Evolutionary conservation across 768 basidiomycete genomes (phyloP), one percentile per base, ranked within the genome.

Genomic region (Galerina marginata): DNA sequence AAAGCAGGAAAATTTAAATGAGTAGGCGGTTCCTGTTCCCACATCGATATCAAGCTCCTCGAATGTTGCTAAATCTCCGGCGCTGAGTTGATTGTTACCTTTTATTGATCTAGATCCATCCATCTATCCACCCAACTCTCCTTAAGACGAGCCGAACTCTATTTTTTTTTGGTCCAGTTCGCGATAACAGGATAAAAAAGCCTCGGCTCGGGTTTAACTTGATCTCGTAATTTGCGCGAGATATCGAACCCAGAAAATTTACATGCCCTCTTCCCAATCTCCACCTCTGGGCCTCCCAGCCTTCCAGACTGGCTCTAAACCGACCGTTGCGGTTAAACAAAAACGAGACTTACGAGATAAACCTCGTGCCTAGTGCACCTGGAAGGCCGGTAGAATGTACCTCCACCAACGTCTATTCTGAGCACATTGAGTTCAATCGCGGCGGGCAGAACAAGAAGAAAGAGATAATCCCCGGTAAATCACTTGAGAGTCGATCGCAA

Each of bases 1-100:
- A 36, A 33, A 36, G 38, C 16, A 49, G 23, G 37, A 56, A 37
- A 25, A 29, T 9, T 2, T 23, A 29, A 16, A 33, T 29, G 49
- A 40, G 39, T 33, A 25, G 25, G 23, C 9, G n/a, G 14, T 29
- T 48, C n/a, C 20, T 25, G 3, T 40, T 26, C 49, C 38, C 36
- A 48, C 33, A 57, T 20, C 20, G 20, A 20, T 20, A 20, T 57
- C 56, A 57, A 25, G 39, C 51, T 59, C 33, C 50, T 47, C 44
- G 16, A 52, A 61, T 51, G 42, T 44, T 61, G 60, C 55, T 25
- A 56, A 61, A 61, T 57, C 60, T 57, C 60, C 60, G 60, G 60
- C 49, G 39, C 36, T 47, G 52, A 36, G 29, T 39, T 25, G 48
- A 42, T 56, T 44, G 16, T 40, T 25, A 23, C 52, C 40, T 49